Percentiles rank a stretch among this genome's conserved stretches.
These are phyloP conservation scores for Chlamydomonas asymmetrica DNA, from an alignment of 139 green algal genomes.

Conservation along the genomic window DNA sequence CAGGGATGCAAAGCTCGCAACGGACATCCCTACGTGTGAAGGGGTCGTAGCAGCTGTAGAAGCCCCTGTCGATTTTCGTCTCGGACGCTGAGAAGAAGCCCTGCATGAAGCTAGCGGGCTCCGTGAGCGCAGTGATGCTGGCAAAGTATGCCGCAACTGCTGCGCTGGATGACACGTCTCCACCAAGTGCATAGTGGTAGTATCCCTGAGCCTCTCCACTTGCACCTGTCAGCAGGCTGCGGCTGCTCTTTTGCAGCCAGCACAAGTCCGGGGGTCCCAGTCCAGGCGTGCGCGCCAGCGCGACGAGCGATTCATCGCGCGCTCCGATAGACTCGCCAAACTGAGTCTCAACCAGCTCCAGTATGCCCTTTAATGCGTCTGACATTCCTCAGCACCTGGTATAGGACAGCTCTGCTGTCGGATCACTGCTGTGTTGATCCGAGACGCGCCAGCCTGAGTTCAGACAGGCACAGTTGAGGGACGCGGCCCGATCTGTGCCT, in stretches of 20 bases:
- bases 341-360: constrained; percentile 46
- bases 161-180: constrained; percentile 50
- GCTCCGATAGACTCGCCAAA: constrained; percentile 54
- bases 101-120: constrained; percentile 46
- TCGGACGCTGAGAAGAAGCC: constrained; percentile 45
- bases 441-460: too few species aligned
- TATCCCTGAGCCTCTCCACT: constrained; percentile 48
- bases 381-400: too few species aligned
- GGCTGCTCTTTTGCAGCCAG: constrained; percentile 58
- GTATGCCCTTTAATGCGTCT: constrained; percentile 32
- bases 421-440: too few species aligned
- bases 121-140: constrained; percentile 38
- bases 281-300: constrained; percentile 20
- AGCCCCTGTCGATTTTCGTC: constrained; percentile 56
- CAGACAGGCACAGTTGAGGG: too few species aligned
- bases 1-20: constrained; percentile 57
- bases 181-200: constrained; percentile 58
- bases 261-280: constrained; percentile 66
- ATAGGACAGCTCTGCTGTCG: too few species aligned
- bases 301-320: constrained; percentile 41
- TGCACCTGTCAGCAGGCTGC: constrained; percentile 7
- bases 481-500: too few species aligned
- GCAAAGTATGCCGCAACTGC: constrained; percentile 69
- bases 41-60: constrained; percentile 73
- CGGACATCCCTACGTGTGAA: constrained; percentile 61